Base-by-base conservation (phyloP, 805 yeast genomes). In the Helenozyma baotianmanensis region DNA sequence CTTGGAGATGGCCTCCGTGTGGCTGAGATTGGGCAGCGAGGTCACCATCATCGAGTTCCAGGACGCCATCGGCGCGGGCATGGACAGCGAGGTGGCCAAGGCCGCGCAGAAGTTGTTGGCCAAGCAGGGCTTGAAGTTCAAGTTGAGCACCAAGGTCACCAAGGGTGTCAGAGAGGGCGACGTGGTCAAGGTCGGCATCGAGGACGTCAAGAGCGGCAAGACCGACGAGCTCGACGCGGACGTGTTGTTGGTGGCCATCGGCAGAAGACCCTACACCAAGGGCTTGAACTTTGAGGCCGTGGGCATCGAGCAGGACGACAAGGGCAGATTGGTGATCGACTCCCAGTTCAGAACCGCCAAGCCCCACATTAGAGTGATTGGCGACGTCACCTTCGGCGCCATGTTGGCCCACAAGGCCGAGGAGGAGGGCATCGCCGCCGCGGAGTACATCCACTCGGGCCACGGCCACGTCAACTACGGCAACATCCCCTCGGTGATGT, bases 391-490 rank as follows among this genome's bases (percentile, higher is more conserved):
- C 25, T 92, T 86, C 54, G 99, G 99, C 52, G 90, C 95, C 53
- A 92, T 92, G 99, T 78, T 92, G 68, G 99, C 99, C 46, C 99
- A 92, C 77, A 92, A 92, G 76, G 99, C 99, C 43, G 99, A 92
- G 74, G 99, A 92, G 64, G 99, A 92, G 74, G 99, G 96, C 68
- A 82, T 92, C 50, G 99, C 99, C 38, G 97, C 96, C 48, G 97
- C 76, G 47, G 99, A 92, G 71, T 85, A 78, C 72, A 78, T 92
- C 62, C 87, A 87, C 73, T 66, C 66, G 49, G 98, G 97, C 47
- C 84, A 83, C 59, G 99, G 99, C 40, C 98, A 92, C 62, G 97
- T 92, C 50, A 92, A 92, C 80, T 92, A 92, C 69, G 95, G 81
- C 52, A 94, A 85, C 71, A 92, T 92, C 51, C 99, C 99, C 47